Evolutionary conservation across 2,329 filamentous ascomycete genomes (phyloP).

Genomic region (Monilinia laxa): DNA sequence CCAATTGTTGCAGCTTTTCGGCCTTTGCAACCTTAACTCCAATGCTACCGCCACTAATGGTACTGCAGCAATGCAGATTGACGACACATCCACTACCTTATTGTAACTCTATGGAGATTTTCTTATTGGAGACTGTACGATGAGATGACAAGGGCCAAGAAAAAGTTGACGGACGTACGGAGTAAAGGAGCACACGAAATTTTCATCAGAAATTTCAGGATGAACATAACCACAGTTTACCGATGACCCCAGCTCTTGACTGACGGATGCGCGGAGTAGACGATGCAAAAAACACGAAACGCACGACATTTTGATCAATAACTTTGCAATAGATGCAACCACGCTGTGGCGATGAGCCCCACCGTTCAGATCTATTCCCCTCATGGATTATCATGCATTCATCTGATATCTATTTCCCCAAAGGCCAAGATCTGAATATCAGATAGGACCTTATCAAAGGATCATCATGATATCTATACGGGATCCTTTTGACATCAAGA

Average conservation of each 20-base stretch:
- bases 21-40: conserved; percentile 11
- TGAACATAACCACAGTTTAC: conserved; percentile 7
- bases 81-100: conserved; percentile 1
- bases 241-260: conserved; percentile 10
- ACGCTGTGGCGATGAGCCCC: background rate
- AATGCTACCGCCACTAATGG: background rate
- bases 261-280: conserved; percentile 3
- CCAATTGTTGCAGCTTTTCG: background rate
- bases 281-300: background rate
- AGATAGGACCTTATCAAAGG: conserved; percentile 1
- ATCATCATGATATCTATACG: conserved; percentile 9
- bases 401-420: background rate
- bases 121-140: conserved; percentile 9
- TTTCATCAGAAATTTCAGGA: background rate
- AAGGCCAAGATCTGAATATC: background rate
- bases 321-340: conserved; percentile 2
- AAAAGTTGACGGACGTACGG: conserved; percentile 11
- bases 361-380: background rate
- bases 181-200: conserved; percentile 5
- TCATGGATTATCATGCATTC: background rate
- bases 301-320: conserved; percentile 9
- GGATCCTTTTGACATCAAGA: background rate
- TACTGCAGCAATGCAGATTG: conserved; percentile 13
- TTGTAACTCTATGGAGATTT: background rate
- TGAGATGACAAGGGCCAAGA: background rate